Base-by-base conservation (phyloP, 345 rosid genomes). In the Atalantia buxifolia region DNA sequence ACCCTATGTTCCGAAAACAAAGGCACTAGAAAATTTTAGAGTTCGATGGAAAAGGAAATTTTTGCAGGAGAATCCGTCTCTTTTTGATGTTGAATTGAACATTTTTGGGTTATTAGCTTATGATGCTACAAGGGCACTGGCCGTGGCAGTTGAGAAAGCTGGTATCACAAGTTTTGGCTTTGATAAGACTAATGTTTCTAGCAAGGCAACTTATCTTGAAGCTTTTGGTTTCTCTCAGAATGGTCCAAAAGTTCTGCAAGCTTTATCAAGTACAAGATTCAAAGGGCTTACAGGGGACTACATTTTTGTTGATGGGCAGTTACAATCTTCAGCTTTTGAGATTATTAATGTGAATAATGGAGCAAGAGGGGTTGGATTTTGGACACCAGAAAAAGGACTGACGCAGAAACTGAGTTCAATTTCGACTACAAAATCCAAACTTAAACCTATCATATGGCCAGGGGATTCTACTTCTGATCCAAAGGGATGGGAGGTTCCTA, bases 401-500 rank as follows among this genome's bases (percentile, higher is more conserved):
- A 57, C 66, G 73, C 83, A 61, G 71, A 61, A 74, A 27, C 35
- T 81, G 75, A 38, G 50, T 33, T 78, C 79, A 4, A 13, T 78
- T 48, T 82, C 88, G 4, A 76, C 83, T 55, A 66, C 83, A 9
- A 80, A 72, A 68, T 69, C 69, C 35, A 74, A 66, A 6, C 83
- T 81, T 9, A 78, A 78, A 67, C 33, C 78, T 1, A 79, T 88
- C 13, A 78, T 83, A 38, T 86, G 89, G 89, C 90, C 87, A 12
- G 87, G 89, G 25, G 85, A 84, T 16, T 31, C 86, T 22, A 57
- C n/a, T 25, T 57, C 57, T 14, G 65, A 33, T 67, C 91, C 92
- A 0, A 88, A 18, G 75, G 93, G 92, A 2, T 87, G 90, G 90
- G 83, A 84, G 70, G 70, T 85, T 3, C 93, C 92, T 1, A 87